phyloP scores from a whole-genome alignment of 2,329 filamentous ascomycete species.

The Trichoderma polysporum region DNA sequence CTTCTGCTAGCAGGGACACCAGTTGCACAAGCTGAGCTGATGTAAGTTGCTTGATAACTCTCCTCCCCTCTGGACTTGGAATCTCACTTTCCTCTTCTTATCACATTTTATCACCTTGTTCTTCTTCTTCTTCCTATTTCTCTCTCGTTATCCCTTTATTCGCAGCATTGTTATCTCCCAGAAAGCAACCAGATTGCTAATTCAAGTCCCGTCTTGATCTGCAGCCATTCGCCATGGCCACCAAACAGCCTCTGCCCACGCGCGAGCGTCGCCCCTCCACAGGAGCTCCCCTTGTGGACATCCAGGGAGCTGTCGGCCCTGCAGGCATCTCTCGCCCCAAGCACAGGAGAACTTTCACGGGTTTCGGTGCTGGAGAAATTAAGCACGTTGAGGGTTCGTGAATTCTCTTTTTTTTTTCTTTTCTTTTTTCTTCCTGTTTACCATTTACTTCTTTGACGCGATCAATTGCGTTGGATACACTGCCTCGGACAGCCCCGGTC shows the following conservation, averaged over 20 bases:
- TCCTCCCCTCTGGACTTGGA: background rate
- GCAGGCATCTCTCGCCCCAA: constrained; percentile 85
- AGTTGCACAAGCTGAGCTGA: constrained; percentile 18
- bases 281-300: constrained; percentile 79
- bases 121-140: background rate
- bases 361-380: constrained; percentile 87
- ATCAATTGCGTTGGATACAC: background rate
- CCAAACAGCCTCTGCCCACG: constrained; percentile 42
- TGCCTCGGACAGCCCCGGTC: background rate
- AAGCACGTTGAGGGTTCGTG: constrained; percentile 82
- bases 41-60: constrained; percentile 5
- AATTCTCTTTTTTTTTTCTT: background rate
- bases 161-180: background rate
- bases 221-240: constrained; percentile 32
- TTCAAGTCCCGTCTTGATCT: background rate
- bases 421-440: background rate
- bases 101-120: background rate
- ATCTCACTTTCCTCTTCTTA: background rate
- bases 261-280: constrained; percentile 80
- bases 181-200: background rate
- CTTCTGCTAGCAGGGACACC: constrained; percentile 7
- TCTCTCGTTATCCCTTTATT: background rate
- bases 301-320: constrained; percentile 82
- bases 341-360: constrained; percentile 95
- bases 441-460: background rate